Percentiles rank a stretch among this genome's conserved stretches.
phyloP scores from a whole-genome alignment of 305 asterid species.

The Fraxinus greggii region DNA sequence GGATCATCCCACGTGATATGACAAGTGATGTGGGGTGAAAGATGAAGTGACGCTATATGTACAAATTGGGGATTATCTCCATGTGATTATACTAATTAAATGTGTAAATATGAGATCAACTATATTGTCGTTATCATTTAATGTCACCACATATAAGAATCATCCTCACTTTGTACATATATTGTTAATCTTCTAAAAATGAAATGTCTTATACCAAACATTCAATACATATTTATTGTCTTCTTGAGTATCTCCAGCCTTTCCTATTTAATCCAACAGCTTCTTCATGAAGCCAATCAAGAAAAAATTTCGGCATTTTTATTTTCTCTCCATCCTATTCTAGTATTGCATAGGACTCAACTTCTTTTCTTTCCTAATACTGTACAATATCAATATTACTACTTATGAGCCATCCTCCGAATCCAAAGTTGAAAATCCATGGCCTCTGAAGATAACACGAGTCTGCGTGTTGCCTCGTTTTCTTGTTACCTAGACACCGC shows the following conservation, averaged over 20 bases:
- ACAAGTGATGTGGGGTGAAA: neutral
- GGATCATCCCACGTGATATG: neutral
- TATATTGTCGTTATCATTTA: too few relatives aligned
- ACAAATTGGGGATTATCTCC: neutral
- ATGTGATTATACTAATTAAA: neutral
- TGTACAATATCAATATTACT: neutral
- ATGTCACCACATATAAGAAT: neutral
- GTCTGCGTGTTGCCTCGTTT: constrained; percentile 75
- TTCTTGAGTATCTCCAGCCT: constrained; percentile 29
- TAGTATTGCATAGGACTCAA: neutral
- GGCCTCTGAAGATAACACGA: constrained; percentile 47
- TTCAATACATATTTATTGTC: constrained; percentile 40
- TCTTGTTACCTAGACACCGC: constrained; percentile 63
- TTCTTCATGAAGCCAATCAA: constrained; percentile 23
- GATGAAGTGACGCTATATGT: neutral
- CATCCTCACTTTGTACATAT: neutral
- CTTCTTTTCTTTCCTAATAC: neutral
- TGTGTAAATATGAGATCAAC: too few relatives aligned
- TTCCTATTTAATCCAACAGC: constrained; percentile 34
- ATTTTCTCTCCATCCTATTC: neutral
- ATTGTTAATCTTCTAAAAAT: neutral
- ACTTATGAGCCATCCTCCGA: neutral
- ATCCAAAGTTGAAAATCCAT: constrained; percentile 25
- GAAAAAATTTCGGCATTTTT: neutral
- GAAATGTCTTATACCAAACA: constrained; percentile 1